Percentiles rank a stretch among this genome's conserved stretches.
phyloP scores from a whole-genome alignment of 2,329 filamentous ascomycete species.

The Colletotrichum ledebouriae region DNA sequence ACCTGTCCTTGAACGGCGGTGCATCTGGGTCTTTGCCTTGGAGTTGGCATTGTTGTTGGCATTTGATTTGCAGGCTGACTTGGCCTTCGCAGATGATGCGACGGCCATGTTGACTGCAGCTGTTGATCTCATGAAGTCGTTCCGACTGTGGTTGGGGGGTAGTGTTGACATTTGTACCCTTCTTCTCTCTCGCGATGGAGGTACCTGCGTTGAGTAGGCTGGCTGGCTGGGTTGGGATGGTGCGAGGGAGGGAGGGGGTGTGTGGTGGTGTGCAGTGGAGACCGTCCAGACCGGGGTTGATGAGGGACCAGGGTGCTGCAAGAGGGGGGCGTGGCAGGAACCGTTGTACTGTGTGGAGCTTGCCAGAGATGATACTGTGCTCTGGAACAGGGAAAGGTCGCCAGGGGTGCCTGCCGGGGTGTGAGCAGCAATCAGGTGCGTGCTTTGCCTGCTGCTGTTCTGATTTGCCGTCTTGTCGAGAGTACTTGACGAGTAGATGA shows the following conservation, averaged over 20 bases:
- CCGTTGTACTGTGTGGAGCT: conserved; percentile 20
- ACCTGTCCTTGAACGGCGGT: conserved; percentile 95
- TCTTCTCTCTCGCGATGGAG: conserved; percentile 49
- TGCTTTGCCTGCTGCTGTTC: conserved; percentile 24
- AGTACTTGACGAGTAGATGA: conserved; percentile 13
- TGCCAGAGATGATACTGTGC: conserved; percentile 24
- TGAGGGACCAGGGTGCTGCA: conserved; percentile 32
- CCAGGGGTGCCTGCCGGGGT: conserved; percentile 20
- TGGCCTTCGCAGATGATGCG: conserved; percentile 70
- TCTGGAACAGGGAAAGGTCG: conserved; percentile 33
- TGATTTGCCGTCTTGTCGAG: conserved; percentile 30
- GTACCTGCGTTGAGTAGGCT: conserved; percentile 56
- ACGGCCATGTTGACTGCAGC: conserved; percentile 71
- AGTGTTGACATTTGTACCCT: conserved; percentile 75
- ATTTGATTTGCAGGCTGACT: conserved; percentile 67
- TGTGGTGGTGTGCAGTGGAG: conserved; percentile 22
- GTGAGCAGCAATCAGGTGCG: conserved; percentile 18
- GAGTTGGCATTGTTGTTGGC: conserved; percentile 63
- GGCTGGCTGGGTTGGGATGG: conserved; percentile 42
- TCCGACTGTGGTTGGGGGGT: conserved; percentile 69
- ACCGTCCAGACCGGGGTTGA: conserved; percentile 32
- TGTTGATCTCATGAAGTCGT: conserved; percentile 59
- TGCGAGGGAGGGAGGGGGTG: conserved; percentile 43
- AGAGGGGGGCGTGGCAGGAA: conserved; percentile 36
- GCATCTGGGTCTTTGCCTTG: conserved; percentile 86